Evolutionary conservation across 1,139 yeast species (phyloP).

Genomic region (Geotrichum fermentans): DNA sequence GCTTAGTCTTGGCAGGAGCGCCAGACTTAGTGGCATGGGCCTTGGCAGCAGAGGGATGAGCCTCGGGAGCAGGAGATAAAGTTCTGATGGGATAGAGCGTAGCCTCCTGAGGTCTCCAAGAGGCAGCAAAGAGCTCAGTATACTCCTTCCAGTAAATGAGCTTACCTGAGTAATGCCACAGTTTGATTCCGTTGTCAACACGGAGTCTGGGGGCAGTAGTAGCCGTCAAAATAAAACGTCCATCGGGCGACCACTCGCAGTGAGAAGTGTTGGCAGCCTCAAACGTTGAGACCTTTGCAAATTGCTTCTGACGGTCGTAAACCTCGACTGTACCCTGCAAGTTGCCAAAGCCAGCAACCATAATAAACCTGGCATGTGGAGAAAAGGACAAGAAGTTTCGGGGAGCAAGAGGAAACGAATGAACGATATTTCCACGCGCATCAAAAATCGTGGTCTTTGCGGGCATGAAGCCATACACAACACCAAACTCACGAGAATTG

Average conservation of each 20-base stretch:
- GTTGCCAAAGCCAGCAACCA: conserved; percentile 97
- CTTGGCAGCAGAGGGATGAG: conserved; percentile 53
- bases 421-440: conserved; percentile 83
- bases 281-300: conserved; percentile 70
- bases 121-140: conserved; percentile 71
- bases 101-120: conserved; percentile 78
- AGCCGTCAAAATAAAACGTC: conserved; percentile 86
- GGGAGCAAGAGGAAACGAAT: conserved; percentile 79
- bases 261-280: conserved; percentile 92
- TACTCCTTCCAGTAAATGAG: conserved; percentile 73
- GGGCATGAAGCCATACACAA: conserved; percentile 96
- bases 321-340: conserved; percentile 95
- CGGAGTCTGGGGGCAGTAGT: conserved; percentile 95
- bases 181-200: conserved; percentile 90
- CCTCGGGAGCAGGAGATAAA: conserved; percentile 55
- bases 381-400: conserved; percentile 88
- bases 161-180: conserved; percentile 90
- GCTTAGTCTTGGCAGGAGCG: conserved; percentile 40
- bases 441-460: conserved; percentile 93
- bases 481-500: conserved; percentile 93
- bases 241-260: conserved; percentile 99
- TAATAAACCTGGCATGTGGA: conserved; percentile 86
- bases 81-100: conserved; percentile 53
- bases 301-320: conserved; percentile 86
- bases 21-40: conserved; percentile 34